Evolutionary conservation across 2,329 filamentous ascomycete species (phyloP).

Genomic region (Zalaria sp.): DNA sequence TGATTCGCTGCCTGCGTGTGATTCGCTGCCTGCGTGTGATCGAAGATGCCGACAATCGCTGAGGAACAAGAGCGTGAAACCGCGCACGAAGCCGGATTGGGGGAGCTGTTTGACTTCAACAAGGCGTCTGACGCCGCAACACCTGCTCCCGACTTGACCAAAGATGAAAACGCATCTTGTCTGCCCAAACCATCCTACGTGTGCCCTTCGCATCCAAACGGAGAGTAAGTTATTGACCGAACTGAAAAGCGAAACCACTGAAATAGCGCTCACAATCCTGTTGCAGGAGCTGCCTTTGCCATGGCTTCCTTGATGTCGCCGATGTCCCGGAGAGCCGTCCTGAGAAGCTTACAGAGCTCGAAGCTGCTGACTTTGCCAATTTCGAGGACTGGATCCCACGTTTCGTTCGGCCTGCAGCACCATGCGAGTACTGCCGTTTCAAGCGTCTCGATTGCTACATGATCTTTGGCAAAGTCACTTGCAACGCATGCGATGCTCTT

Average conservation of each 20-base stretch:
- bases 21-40: too few species aligned
- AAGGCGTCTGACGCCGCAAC: conserved; percentile 1
- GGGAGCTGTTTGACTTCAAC: conserved; percentile 6
- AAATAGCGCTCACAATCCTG: too few species aligned
- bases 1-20: too few species aligned
- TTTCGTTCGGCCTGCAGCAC: conserved; percentile 29
- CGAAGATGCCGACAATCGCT: too few species aligned
- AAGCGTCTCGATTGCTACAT: conserved; percentile 34
- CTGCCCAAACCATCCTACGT: neutral
- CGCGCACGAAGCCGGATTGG: conserved; percentile 3
- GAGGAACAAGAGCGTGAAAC: neutral
- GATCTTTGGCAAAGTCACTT: conserved; percentile 22
- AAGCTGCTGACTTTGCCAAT: conserved; percentile 13
- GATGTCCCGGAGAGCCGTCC: neutral
- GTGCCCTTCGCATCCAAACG: conserved; percentile 7
- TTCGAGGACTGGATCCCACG: conserved; percentile 29
- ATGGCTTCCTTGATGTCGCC: neutral
- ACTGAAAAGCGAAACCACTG: too few species aligned
- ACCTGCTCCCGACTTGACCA: neutral
- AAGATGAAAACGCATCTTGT: too few species aligned
- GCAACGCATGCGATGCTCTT: conserved; percentile 32
- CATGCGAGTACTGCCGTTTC: conserved; percentile 34
- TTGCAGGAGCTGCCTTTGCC: neutral
- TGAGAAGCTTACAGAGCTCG: too few species aligned
- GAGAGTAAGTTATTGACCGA: neutral